A percentile compares a stretch with the other conserved stretches of the same genome.
Evolutionary conservation across 1,284 basidiomycete species (phyloP).

Genomic region (Tilletia caries): DNA sequence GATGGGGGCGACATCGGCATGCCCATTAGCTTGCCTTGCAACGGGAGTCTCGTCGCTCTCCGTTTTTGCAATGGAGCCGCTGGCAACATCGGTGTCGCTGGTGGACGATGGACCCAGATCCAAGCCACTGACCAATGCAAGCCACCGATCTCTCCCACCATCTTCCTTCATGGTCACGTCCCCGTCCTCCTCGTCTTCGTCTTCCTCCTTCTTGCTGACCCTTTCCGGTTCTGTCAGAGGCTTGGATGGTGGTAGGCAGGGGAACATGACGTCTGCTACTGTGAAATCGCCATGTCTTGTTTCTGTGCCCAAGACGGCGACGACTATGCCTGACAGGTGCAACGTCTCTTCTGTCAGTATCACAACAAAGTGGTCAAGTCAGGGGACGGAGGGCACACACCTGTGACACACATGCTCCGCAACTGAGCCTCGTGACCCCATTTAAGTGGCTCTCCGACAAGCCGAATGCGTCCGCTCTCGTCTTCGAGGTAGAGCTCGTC

Average conservation of each 20-base stretch:
- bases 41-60: neutral
- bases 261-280: constrained; percentile 82
- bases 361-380: neutral
- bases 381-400: constrained; percentile 12
- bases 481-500: constrained; percentile 90
- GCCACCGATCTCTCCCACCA: constrained; percentile 63
- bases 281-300: constrained; percentile 86
- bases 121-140: constrained; percentile 80
- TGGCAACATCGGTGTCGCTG: neutral
- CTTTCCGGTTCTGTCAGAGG: neutral
- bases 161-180: constrained; percentile 31
- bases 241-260: constrained; percentile 57
- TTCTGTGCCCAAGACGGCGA: constrained; percentile 84
- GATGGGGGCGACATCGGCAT: neutral
- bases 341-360: neutral
- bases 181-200: constrained; percentile 18
- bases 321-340: constrained; percentile 65
- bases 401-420: constrained; percentile 40
- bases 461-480: constrained; percentile 82
- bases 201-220: neutral
- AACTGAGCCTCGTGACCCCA: constrained; percentile 23
- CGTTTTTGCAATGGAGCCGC: neutral
- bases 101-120: constrained; percentile 13
- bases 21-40: constrained; percentile 1
- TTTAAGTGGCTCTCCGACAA: constrained; percentile 67